Conservation (phyloP, 305 asterid species). For the Petunia hybrid region DNA sequence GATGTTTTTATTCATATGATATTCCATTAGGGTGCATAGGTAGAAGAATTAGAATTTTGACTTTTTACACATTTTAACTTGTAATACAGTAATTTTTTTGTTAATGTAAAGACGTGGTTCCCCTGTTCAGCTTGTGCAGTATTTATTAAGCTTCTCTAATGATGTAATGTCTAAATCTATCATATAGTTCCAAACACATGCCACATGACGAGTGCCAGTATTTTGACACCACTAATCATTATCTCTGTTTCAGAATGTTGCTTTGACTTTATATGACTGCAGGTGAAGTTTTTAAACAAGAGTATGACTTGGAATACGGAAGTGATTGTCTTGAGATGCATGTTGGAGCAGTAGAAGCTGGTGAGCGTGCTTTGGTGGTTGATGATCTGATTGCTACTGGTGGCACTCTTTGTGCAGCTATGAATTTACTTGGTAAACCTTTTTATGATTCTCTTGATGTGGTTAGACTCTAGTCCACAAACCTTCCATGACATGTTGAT, state of each 20-base stretch:
- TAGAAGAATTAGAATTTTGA: constrained; percentile 7
- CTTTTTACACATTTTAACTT: neutral
- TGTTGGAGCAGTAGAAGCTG: constrained; percentile 75
- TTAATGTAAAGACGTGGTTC: neutral
- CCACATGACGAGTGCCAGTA: neutral
- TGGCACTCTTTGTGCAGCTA: constrained; percentile 87
- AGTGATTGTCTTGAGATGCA: constrained; percentile 92
- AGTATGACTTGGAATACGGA: constrained; percentile 86
- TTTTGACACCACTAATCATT: neutral
- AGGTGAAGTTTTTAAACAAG: constrained; percentile 79
- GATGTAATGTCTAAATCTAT: constrained; percentile 1
- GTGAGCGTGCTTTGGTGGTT: constrained; percentile 74
- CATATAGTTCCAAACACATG: neutral
- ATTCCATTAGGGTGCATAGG: neutral
- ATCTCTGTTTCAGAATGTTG: neutral
- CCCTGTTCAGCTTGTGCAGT: constrained; percentile 2
- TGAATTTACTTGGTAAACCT: constrained; percentile 67
- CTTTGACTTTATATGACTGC: constrained; percentile 28
- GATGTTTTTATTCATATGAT: constrained; percentile 20
- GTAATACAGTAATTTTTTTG: neutral
- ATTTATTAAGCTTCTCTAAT: constrained; percentile 5
- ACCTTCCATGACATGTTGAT: neutral
- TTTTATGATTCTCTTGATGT: constrained; percentile 15
- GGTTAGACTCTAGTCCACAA: neutral
- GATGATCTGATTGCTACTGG: constrained; percentile 92